Base-by-base conservation (phyloP, 1,139 yeast species). In the Pichia terricola region DNA sequence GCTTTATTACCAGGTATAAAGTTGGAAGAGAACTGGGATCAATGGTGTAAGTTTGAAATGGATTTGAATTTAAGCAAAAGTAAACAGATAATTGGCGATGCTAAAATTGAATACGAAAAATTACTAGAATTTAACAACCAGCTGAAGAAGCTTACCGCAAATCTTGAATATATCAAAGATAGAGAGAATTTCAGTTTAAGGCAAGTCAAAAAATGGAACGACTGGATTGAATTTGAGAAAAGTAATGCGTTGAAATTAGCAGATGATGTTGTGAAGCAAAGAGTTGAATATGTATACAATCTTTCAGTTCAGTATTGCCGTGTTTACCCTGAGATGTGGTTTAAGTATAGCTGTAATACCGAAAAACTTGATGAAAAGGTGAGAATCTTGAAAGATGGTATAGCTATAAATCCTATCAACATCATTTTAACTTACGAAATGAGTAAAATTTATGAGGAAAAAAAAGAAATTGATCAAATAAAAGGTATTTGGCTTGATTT, bases 271-370 rank as follows among this genome's bases (percentile, higher is more conserved):
- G 67, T 71, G 35, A 70, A 71, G 42, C 22, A 16, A 16, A 72
- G 98, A 55, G 69, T 88, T n/a, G 75, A 74, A 44, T 85, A 80
- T 60, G 85, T 82, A 27, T 86, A 76, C 62, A 75, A 75, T 54
- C 88, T 86, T 59, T 80, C 94, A 1, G 68, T 81, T 8, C 79
- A 81, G 57, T 65, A 75, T 40, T 67, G 86, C 54, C 73, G 86
- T 30, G 86, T 83, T 61, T 77, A 75, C 38, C 87, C 96, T 0
- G 94, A 86, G 57, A 64, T 85, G 35, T 91, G 97, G 97, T 88
- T 79, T 61, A 80, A 81, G 46, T 87, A 75, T 43, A 41, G 43
- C 3, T 44, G 43, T 31, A 44, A 60, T 53, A 40, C 28, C 11
- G 44, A 60, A 65, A 48, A 45, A 2, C 26, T 26, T 3, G 28